Percentiles rank a stretch among this genome's conserved stretches.
phyloP scores from a whole-genome alignment of 1,284 basidiomycete species.

The Meira miltonrushii region DNA sequence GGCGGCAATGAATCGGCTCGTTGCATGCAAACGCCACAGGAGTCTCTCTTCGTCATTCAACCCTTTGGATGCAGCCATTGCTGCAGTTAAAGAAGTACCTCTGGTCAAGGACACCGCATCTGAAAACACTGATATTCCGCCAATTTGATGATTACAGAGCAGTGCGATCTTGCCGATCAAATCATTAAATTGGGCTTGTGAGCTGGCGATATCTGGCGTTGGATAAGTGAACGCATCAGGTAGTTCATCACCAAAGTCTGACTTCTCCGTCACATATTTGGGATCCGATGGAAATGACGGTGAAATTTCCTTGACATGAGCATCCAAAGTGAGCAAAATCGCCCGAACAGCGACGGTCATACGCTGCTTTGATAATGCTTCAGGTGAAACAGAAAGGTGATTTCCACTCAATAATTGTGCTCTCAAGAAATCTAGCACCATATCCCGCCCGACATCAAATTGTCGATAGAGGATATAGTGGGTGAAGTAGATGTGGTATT shows the following conservation, averaged over 20 bases:
- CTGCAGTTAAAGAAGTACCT: conserved; percentile 17
- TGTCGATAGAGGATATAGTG: conserved; percentile 80
- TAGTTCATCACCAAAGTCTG: conserved; percentile 31
- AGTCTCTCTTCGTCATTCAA: conserved; percentile 52
- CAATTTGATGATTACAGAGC: conserved; percentile 66
- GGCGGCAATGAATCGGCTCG: conserved; percentile 61
- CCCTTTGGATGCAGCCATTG: conserved; percentile 6
- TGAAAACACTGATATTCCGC: conserved; percentile 74
- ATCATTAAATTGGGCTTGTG: conserved; percentile 65
- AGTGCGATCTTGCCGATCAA: conserved; percentile 64
- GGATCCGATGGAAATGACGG: conserved; percentile 50
- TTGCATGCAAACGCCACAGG: conserved; percentile 60
- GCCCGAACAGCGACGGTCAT: conserved; percentile 73
- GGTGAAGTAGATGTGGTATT: conserved; percentile 71
- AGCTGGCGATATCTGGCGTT: conserved; percentile 70
- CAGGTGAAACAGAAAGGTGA: conserved; percentile 41
- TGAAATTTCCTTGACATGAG: conserved; percentile 66
- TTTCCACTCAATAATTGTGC: conserved; percentile 33
- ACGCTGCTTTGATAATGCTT: conserved; percentile 53
- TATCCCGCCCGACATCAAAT: conserved; percentile 76
- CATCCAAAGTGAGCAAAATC: conserved; percentile 67
- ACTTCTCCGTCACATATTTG: conserved; percentile 57
- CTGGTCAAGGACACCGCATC: conserved; percentile 61
- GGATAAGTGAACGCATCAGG: conserved; percentile 31
- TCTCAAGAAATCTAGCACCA: conserved; percentile 60